Evolutionary conservation across 495 filamentous ascomycete species (phyloP), one percentile per base, ranked within the genome.

Genomic region (Xeromyces bisporus): DNA sequence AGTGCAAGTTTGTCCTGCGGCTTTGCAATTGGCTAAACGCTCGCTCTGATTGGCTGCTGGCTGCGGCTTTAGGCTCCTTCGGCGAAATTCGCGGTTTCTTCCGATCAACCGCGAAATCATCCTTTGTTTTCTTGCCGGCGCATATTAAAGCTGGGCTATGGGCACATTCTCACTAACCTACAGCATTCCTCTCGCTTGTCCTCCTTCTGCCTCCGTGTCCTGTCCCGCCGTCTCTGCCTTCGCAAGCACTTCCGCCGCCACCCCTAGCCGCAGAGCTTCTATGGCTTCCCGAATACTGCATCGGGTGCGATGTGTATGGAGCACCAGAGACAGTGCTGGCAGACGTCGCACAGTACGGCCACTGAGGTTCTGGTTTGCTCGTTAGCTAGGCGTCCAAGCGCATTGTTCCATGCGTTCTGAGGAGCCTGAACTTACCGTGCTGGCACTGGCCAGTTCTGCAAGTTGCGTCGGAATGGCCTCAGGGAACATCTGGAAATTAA

Each of bases 1-100:
- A 25, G 24, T 17, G 6, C 55, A 56, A 57, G 52, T 57, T 61
- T 61, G 48, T 55, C 49, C 40, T 40, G 42, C n/a, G 43, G 31
- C 44, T 41, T 48, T 49, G 46, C 41, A 46, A 55, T 49, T 57
- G 52, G 48, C 46, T 50, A 55, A 55, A 53, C 53, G 46, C 44
- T 52, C 45, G 25, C 33, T 29, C 40, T 61, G 57, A 59, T 61
- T 61, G 57, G 47, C 38, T 35, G 35, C 3, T n/a, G 24, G 16
- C 11, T 6, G 14, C 27, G 35, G 50, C 35, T 35, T 42, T 45
- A 47, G 43, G 42, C 42, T 33, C 32, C 38, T 41, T 55, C 50
- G 55, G 55, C 50, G 44, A 55, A 49, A 51, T 51, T 50, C 55
- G 55, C 46, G 46, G 52, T 23, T 47, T 48, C 17, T 46, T 50